Conservation (phyloP, 352 stramenopile genomes). For the Phytophthora colocasiae region DNA sequence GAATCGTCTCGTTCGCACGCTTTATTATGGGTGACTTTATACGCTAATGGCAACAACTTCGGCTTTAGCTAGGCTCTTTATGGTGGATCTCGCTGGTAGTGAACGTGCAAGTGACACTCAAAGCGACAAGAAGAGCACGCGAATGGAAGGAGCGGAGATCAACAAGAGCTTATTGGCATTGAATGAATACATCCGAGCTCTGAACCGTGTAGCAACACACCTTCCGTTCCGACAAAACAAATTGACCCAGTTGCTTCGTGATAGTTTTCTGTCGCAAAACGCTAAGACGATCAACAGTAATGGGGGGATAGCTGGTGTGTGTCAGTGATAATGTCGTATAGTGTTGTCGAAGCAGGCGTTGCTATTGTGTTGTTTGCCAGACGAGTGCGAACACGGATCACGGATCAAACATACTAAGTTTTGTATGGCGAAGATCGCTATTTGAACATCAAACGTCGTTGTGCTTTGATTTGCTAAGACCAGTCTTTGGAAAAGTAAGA, state of each 20-base stretch:
- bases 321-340: too few species aligned
- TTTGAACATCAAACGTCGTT: too few species aligned
- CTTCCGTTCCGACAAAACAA: conserved; percentile 96
- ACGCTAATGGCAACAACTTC: conserved; percentile 24
- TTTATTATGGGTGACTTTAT: conserved; percentile 89
- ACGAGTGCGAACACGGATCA: too few species aligned
- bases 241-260: conserved; percentile 93
- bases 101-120: conserved; percentile 95
- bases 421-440: too few species aligned
- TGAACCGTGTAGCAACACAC: conserved; percentile 87
- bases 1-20: conserved; percentile 93
- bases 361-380: too few species aligned
- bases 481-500: too few species aligned
- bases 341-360: too few species aligned
- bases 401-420: too few species aligned
- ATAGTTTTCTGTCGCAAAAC: conserved; percentile 93
- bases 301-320: too few species aligned
- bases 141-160: conserved; percentile 97
- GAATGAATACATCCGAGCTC: conserved; percentile 97
- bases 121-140: conserved; percentile 87
- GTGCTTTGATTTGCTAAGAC: too few species aligned
- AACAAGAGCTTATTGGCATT: conserved; percentile 97
- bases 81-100: conserved; percentile 95
- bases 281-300: conserved; percentile 85
- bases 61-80: conserved; percentile 57